These are phyloP conservation scores for Asparagopsis taxiformis DNA, from an alignment of 31 red algal species.

Conservation along the genomic window DNA sequence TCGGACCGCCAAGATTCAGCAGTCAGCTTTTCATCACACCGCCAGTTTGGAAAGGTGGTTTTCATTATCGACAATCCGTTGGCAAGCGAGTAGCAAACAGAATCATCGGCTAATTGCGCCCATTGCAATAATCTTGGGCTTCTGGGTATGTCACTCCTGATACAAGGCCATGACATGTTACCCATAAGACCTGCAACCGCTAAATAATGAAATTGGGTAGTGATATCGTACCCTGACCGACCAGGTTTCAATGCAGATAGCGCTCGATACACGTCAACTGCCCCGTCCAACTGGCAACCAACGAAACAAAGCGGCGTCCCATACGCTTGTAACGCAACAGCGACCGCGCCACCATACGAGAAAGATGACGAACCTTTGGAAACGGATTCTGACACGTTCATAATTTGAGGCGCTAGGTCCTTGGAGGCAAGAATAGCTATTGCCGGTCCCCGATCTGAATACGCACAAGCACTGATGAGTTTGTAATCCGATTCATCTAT, in stretches of 20 bases:
- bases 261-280: slow-evolving; percentile 50
- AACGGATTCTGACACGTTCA: slow-evolving; percentile 75
- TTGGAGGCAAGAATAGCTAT: slow-evolving; percentile 82
- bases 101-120: slow-evolving; percentile 44
- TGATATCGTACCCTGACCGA: slow-evolving; percentile 70
- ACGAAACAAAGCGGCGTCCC: slow-evolving; percentile 86
- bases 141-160: background rate
- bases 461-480: slow-evolving; percentile 63
- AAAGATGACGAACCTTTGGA: slow-evolving; percentile 35
- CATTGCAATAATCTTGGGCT: slow-evolving; percentile 11
- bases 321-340: slow-evolving; percentile 46
- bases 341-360: slow-evolving; percentile 54
- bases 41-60: slow-evolving; percentile 30
- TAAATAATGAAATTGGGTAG: slow-evolving; percentile 82
- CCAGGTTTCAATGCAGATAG: slow-evolving; percentile 64
- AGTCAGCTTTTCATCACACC: slow-evolving; percentile 32
- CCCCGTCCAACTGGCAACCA: slow-evolving; percentile 47
- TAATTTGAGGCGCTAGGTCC: slow-evolving; percentile 37
- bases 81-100: slow-evolving; percentile 57
- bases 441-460: slow-evolving; percentile 67
- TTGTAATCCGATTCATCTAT: slow-evolving; percentile 68
- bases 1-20: slow-evolving; percentile 5
- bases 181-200: slow-evolving; percentile 70
- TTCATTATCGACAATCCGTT: slow-evolving; percentile 66
- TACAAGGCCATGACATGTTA: slow-evolving; percentile 45